phyloP scores from a whole-genome alignment of 106 monocot species.

The Ottelia alismoides region DNA sequence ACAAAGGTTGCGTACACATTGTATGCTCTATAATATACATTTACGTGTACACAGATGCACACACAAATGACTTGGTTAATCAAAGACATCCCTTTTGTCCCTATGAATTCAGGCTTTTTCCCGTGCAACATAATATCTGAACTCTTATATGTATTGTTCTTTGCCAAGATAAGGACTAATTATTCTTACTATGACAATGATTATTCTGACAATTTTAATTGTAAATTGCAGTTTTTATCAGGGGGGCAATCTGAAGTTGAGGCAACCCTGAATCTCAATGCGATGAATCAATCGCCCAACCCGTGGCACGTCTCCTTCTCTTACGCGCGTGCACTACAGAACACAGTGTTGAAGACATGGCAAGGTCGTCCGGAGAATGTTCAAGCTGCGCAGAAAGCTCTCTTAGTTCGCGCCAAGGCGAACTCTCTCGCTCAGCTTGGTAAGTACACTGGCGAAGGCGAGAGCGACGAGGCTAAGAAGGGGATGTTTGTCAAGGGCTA shows the following conservation, averaged over 20 bases:
- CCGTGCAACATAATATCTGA: too few species aligned
- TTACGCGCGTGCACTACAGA: constrained; percentile 85
- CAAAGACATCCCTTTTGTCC: too few species aligned
- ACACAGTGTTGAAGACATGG: constrained; percentile 80
- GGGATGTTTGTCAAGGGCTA: constrained; percentile 94
- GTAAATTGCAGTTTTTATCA: constrained; percentile 80
- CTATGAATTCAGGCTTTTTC: too few species aligned
- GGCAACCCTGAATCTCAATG: constrained; percentile 87
- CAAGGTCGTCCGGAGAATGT: constrained; percentile 65
- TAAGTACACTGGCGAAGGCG: constrained; percentile 48
- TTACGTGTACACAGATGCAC: too few species aligned
- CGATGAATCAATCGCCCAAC: constrained; percentile 89
- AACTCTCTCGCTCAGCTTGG: constrained; percentile 89
- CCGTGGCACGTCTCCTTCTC: constrained; percentile 98
- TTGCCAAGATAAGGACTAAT: too few species aligned
- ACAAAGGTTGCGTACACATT: too few species aligned
- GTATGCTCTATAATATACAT: too few species aligned
- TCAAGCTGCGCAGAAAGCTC: constrained; percentile 55
- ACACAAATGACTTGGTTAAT: too few species aligned
- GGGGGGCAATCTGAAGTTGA: constrained; percentile 92
- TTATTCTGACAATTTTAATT: too few species aligned
- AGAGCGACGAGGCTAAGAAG: constrained; percentile 63
- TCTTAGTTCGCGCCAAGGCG: constrained; percentile 67
- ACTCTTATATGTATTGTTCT: too few species aligned
- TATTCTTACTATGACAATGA: too few species aligned